These are phyloP conservation scores for Cucumis variabilis DNA, from an alignment of 331 rosid genomes.

Conservation along the genomic window DNA sequence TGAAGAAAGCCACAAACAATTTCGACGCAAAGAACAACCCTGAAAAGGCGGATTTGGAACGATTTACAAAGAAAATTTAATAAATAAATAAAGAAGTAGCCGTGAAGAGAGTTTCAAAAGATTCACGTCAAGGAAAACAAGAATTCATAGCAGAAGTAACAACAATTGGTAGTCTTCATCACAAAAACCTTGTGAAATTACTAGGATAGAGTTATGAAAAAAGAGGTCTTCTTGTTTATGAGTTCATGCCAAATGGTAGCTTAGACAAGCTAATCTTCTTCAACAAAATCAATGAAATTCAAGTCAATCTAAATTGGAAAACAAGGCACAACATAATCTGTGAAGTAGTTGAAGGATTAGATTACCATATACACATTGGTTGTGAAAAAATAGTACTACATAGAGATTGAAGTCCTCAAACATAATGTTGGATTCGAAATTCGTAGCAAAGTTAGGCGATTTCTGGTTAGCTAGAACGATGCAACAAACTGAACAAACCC, in stretches of 20 bases:
- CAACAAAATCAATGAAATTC: no score
- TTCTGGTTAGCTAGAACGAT: no score
- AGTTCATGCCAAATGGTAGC: slow-evolving; percentile 82
- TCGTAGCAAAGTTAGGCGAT: no score
- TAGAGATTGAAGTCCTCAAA: no score
- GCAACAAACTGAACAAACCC: no score
- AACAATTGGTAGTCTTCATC: slow-evolving; percentile 79
- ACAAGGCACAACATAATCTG: no score
- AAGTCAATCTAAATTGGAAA: slow-evolving; percentile 42
- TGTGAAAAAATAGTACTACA: no score
- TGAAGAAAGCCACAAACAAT: slow-evolving; percentile 59
- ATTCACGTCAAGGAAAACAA: slow-evolving; percentile 76
- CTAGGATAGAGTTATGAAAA: slow-evolving; percentile 83
- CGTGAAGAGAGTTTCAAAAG: slow-evolving; percentile 64
- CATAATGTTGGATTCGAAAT: no score
- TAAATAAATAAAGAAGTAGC: slow-evolving; percentile 62
- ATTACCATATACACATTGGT: no score
- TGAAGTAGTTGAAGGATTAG: no score
- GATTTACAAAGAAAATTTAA: slow-evolving; percentile 55
- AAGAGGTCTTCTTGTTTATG: slow-evolving; percentile 71
- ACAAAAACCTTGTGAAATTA: slow-evolving; percentile 73
- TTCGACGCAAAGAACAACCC: slow-evolving; percentile 70
- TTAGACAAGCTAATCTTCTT: slow-evolving; percentile 60
- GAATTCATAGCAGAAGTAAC: slow-evolving; percentile 87
- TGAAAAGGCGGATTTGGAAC: slow-evolving; percentile 83